phyloP scores from a whole-genome alignment of 805 yeast genomes.

The Pichia insulana region DNA sequence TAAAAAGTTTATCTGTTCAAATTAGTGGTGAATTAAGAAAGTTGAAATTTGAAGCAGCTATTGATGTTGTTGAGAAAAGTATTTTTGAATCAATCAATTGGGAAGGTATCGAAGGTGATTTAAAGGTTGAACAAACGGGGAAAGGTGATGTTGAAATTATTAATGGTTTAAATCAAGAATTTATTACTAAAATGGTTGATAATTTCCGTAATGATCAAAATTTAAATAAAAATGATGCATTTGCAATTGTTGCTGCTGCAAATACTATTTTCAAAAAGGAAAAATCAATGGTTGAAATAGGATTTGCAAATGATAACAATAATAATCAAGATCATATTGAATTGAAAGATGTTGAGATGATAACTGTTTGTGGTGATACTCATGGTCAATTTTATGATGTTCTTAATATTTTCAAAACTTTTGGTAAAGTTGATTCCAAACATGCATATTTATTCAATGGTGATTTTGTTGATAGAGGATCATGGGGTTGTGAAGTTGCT shows the following conservation, averaged over 20 bases:
- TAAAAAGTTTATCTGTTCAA: constrained; percentile 52
- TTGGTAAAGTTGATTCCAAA: constrained; percentile 56
- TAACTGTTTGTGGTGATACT: constrained; percentile 94
- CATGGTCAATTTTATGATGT: constrained; percentile 96
- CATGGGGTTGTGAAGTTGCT: constrained; percentile 97
- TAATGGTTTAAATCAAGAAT: constrained; percentile 38
- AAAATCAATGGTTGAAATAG: constrained; percentile 67
- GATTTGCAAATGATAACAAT: constrained; percentile 25
- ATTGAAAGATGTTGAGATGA: constrained; percentile 31
- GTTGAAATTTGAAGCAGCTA: constrained; percentile 79
- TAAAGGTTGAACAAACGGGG: constrained; percentile 34
- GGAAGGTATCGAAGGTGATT: constrained; percentile 40
- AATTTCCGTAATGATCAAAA: constrained; percentile 66
- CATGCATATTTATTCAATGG: constrained; percentile 90
- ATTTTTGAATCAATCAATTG: constrained; percentile 40
- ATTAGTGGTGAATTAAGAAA: constrained; percentile 59
- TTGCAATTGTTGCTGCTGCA: constrained; percentile 70
- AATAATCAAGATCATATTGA: constrained; percentile 30
- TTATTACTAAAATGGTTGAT: constrained; percentile 57
- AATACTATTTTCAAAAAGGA: constrained; percentile 56
- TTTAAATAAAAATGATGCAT: constrained; percentile 75
- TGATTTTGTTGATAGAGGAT: constrained; percentile 95
- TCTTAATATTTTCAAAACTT: constrained; percentile 63
- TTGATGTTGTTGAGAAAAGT: constrained; percentile 58
- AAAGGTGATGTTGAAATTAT: constrained; percentile 22